Base-by-base conservation (phyloP, 2,329 filamentous ascomycete species). In the Pseudogymnoascus sp. region DNA sequence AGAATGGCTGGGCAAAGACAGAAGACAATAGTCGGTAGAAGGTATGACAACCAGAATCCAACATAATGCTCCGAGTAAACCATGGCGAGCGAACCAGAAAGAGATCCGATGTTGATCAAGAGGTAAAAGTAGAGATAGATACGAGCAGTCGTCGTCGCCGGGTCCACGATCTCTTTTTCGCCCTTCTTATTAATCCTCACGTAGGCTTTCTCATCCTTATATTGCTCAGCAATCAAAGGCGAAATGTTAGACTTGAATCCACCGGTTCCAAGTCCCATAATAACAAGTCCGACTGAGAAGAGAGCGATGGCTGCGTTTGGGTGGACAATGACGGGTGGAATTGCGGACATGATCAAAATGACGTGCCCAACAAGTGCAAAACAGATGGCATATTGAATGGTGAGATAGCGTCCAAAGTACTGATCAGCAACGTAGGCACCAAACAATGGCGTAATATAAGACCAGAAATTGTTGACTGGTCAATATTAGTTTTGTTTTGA, bases 31-130 rank as follows among this genome's bases (percentile, higher is more conserved):
- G 88, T 90, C 8, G 88, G 88, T 10, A 91, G 79, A 40, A 88
- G 75, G 76, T 81, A 92, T 0, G 88, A 81, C 23, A 89, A 80
- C 86, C 87, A 92, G 78, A 90, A 91, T 6, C 89, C 89, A 59
- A 90, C 81, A 66, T 89, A 90, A 72, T 89, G 88, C 75, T 91
- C 89, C 1, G 88, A 84, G 70, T 89, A 92, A 36, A 86, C 86
- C 84, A 88, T 91, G 70, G 78, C 78, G 64, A 89, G 81, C 73
- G 87, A 85, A 50, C 81, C 84, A 53, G 79, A 70, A 8, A 71
- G 63, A 25, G 86, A 83, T 34, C 89, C 89, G 12, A 88, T 72
- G 71, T 90, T 90, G 76, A 89, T 87, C 70, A 87, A 82, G 63
- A 89, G 78, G 75, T 90, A 91, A 73, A 89, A 90, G 74, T 84